Conservation (phyloP, 148 eudicot species). For the Pharnaceum exiguum region DNA sequence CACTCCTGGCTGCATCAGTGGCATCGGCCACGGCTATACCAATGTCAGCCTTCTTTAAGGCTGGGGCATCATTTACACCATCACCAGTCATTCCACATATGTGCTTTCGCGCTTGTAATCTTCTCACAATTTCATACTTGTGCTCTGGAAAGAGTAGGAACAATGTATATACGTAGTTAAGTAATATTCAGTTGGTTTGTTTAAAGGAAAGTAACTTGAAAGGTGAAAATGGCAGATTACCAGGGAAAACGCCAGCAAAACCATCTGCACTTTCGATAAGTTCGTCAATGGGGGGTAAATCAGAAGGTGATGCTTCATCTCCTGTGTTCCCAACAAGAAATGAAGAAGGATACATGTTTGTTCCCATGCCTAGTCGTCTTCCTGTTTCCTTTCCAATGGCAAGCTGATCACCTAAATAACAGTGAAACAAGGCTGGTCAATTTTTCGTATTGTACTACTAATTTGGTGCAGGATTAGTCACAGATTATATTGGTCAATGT, state of each 20-base stretch:
- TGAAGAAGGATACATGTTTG: slow-evolving; percentile 88
- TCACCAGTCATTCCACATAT: slow-evolving; percentile 93
- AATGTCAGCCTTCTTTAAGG: slow-evolving; percentile 74
- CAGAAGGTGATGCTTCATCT: slow-evolving; percentile 16
- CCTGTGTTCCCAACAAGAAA: slow-evolving; percentile 49
- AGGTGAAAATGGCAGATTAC: slow-evolving; percentile 25
- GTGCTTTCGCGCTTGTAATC: slow-evolving; percentile 66
- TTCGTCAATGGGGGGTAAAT: slow-evolving; percentile 59
- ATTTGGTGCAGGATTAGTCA: too few relatives aligned
- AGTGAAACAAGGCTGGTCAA: not conserved
- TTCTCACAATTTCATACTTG: slow-evolving; percentile 74
- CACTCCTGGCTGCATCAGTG: slow-evolving; percentile 86
- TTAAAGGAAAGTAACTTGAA: not conserved
- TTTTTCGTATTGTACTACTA: too few relatives aligned
- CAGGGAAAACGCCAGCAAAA: slow-evolving; percentile 92
- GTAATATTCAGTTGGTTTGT: too few relatives aligned
- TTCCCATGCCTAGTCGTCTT: slow-evolving; percentile 87
- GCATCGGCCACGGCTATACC: slow-evolving; percentile 88
- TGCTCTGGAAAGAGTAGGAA: slow-evolving; percentile 41
- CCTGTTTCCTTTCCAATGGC: slow-evolving; percentile 93
- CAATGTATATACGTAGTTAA: too few relatives aligned
- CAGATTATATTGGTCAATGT: too few relatives aligned
- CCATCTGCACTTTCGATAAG: slow-evolving; percentile 85
- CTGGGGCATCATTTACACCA: slow-evolving; percentile 89
- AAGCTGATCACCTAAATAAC: slow-evolving; percentile 63